These are phyloP conservation scores for Pseudogymnoascus sp. DNA, from an alignment of 2,329 filamentous ascomycete genomes.

Conservation along the genomic window DNA sequence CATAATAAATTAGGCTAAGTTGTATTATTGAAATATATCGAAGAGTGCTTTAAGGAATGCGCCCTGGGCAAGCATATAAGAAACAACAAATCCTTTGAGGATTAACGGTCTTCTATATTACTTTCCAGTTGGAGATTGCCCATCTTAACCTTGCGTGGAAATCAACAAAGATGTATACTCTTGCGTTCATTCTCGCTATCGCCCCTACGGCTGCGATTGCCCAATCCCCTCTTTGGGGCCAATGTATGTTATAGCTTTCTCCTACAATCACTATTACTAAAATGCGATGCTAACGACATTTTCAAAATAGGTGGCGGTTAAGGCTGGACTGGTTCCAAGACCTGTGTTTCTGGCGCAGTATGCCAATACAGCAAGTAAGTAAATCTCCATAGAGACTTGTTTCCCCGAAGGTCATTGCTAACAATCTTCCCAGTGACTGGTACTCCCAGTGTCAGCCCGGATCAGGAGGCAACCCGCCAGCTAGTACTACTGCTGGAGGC, in stretches of 20 bases:
- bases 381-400: background rate
- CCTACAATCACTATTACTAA: background rate
- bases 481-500: background rate
- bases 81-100: background rate
- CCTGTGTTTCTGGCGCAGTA: background rate
- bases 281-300: background rate
- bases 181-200: background rate
- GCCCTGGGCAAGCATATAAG: background rate
- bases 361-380: background rate
- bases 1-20: background rate
- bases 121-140: background rate
- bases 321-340: background rate
- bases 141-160: background rate
- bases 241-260: background rate
- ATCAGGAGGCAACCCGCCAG: slow-evolving; percentile 2
- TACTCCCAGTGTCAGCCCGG: slow-evolving; percentile 13
- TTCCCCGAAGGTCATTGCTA: background rate
- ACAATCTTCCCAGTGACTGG: background rate
- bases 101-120: background rate
- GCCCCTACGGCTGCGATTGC: background rate
- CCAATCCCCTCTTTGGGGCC: background rate
- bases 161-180: background rate
- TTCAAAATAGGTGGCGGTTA: background rate
- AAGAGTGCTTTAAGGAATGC: background rate
- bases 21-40: background rate